Base-by-base conservation (phyloP, 345 rosid genomes). In the Acer negundo region DNA sequence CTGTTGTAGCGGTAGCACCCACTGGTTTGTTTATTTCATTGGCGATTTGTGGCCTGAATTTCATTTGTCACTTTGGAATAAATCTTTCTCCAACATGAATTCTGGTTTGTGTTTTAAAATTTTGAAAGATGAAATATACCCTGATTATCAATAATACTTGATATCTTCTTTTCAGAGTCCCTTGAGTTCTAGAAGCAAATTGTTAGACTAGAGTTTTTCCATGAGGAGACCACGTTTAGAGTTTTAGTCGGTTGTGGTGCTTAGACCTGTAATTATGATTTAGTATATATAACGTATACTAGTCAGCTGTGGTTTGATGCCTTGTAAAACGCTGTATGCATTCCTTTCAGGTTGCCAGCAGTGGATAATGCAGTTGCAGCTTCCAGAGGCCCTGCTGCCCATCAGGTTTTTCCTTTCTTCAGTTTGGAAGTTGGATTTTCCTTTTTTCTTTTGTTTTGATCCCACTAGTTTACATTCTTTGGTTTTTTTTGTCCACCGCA, bases 371-470 rank as follows among this genome's bases (percentile, higher is more conserved):
- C 70, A 55, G 82, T 79, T 73, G 81, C 84, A 72, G 80, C 82
- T 7, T 80, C 77, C 42, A 84, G 73, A 72, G 69, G 63, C 67
- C 70, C 76, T 70, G 82, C 82, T 38, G 83, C 23, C 53, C 80
- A 81, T 67, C 92, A 90, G 90, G 98, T 89, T 68, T 89, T 68
- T 46, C 47, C 47, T 42, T 62, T 62, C 62, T 73, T 26, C 62
- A 64, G 51, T 46, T 67, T 59, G 38, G 46, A 53, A 49, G 69
- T 61, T 20, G 6, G 17, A 64, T 65, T 16, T 68, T 55, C 7
- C 62, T 13, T 38, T 38, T 38, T 46, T 20, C 46, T 23, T 46
- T 80, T 72, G 12, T 70, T 44, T 22, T 28, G 58, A 19, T 75
- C 47, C 16, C 42, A n/a, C 35, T 51, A 49, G 56, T 67, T 67